Evolutionary conservation across 305 asterid species (phyloP).

Genomic region (Fraxinus paxiana): DNA sequence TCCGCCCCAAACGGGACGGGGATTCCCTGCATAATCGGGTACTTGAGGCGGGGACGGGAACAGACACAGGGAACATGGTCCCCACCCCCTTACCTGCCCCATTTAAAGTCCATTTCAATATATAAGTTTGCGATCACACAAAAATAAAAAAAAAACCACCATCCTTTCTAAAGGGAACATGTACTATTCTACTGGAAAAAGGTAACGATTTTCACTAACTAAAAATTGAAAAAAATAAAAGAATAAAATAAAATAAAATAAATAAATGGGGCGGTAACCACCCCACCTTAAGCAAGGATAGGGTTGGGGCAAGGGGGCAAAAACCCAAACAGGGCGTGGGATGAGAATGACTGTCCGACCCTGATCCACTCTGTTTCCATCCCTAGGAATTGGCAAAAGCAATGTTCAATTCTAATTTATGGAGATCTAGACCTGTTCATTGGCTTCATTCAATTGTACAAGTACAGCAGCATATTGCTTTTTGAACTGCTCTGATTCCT

Average conservation of each 20-base stretch:
- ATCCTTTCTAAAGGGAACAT: neutral
- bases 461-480: slow-evolving; percentile 41
- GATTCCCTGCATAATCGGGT: neutral
- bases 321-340: neutral
- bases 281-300: neutral
- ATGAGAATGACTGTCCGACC: neutral
- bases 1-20: neutral
- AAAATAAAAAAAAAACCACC: neutral
- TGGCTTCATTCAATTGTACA: slow-evolving; percentile 33
- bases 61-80: neutral
- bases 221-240: neutral
- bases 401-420: neutral
- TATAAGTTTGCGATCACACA: neutral
- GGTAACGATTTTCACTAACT: neutral
- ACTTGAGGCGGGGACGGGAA: neutral
- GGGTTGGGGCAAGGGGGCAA: neutral
- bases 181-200: neutral
- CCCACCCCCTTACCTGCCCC: neutral
- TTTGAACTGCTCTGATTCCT: slow-evolving; percentile 33
- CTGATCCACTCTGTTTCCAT: neutral
- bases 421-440: slow-evolving; percentile 34
- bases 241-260: neutral
- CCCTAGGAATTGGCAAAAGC: neutral
- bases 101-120: neutral
- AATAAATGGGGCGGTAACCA: neutral